These are phyloP conservation scores for Acer campestre DNA, from an alignment of 345 rosid genomes.

Conservation along the genomic window DNA sequence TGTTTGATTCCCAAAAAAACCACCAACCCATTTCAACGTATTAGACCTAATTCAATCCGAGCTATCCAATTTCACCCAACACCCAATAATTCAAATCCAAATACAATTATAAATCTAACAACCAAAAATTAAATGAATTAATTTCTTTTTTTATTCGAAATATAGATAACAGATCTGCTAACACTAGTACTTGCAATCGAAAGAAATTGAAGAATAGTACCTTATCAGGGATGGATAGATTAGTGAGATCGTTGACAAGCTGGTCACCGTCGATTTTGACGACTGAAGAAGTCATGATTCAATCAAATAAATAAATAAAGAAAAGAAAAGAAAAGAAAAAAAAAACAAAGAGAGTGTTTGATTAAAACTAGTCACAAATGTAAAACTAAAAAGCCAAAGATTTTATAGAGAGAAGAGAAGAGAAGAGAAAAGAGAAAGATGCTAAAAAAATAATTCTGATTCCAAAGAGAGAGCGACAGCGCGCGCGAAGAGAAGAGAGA, in stretches of 20 bases:
- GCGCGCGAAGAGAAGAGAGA: neutral
- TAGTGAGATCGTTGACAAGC: conserved; percentile 15
- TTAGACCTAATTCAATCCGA: neutral
- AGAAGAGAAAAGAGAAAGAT: conserved; percentile 3
- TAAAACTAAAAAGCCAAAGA: neutral
- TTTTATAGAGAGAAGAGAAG: neutral
- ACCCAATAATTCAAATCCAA: neutral
- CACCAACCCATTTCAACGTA: neutral
- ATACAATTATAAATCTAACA: neutral
- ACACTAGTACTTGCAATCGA: neutral
- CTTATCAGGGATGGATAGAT: conserved; percentile 34
- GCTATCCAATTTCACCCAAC: neutral
- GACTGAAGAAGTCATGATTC: conserved; percentile 36
- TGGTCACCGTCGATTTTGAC: conserved; percentile 19
- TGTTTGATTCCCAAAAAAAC: neutral
- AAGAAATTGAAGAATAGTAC: conserved; percentile 11
- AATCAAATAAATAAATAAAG: neutral
- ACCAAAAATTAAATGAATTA: neutral
- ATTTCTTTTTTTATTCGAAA: neutral
- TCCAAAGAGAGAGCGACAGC: conserved; percentile 4
- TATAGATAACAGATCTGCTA: neutral
- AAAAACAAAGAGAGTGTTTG: neutral
- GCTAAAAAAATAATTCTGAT: conserved; percentile 24
- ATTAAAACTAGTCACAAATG: neutral
- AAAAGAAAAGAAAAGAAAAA: neutral